phyloP scores from a whole-genome alignment of 2,329 filamentous ascomycete species.

The Aureobasidium uvarum region DNA sequence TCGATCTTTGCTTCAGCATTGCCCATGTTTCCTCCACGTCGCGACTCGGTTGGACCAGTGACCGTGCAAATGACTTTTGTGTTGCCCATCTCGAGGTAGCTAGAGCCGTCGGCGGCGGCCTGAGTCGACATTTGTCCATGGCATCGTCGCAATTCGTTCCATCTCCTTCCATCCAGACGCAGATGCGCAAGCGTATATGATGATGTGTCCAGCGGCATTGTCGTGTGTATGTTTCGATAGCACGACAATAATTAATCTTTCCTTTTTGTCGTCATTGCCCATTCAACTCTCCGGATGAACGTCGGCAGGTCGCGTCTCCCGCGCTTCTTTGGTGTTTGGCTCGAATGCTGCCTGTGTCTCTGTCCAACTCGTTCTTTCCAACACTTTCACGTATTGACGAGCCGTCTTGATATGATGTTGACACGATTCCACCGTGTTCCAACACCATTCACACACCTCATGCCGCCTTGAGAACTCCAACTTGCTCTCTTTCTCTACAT shows the following conservation, averaged over 20 bases:
- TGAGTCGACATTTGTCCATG: conserved; percentile 90
- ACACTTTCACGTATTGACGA: conserved; percentile 3
- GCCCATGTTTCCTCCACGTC: conserved; percentile 47
- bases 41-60: conserved; percentile 74
- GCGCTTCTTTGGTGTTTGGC: conserved; percentile 11
- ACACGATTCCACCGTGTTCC: not conserved
- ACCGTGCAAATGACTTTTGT: conserved; percentile 96
- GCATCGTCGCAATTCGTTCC: conserved; percentile 92
- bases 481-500: not conserved
- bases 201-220: conserved; percentile 92
- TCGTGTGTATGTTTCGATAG: conserved; percentile 28
- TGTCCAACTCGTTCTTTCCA: conserved; percentile 12
- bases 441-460: not conserved
- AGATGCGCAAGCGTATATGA: conserved; percentile 81
- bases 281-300: not conserved
- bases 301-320: conserved; percentile 6
- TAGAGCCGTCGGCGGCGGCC: conserved; percentile 86
- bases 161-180: conserved; percentile 71
- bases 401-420: conserved; percentile 3
- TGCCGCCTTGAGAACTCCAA: not conserved
- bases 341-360: not conserved
- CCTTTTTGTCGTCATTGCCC: conserved; percentile 17
- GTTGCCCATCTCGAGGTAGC: conserved; percentile 95
- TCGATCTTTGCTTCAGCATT: conserved; percentile 64
- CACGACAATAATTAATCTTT: conserved; percentile 1